These are phyloP conservation scores for Entomortierella chlamydospora DNA, from an alignment of 192 early-diverging fungal genomes.

Conservation along the genomic window DNA sequence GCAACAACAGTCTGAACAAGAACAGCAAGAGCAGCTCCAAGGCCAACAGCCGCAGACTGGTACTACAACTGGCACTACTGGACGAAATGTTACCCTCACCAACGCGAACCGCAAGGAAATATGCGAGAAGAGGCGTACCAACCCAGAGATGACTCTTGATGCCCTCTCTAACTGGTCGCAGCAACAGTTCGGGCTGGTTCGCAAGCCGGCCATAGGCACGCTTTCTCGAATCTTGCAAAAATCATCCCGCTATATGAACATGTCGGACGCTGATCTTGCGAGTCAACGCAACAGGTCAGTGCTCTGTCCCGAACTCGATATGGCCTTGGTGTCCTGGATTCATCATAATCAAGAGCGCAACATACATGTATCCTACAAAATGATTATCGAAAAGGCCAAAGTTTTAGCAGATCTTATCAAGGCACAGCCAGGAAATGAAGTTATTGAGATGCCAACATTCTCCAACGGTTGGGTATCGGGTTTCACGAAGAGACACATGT, in stretches of 20 bases:
- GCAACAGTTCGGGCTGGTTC: slow-evolving; percentile 11
- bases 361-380: slow-evolving; percentile 41
- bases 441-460: slow-evolving; percentile 15
- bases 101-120: slow-evolving; percentile 38
- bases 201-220: slow-evolving; percentile 42
- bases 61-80: background rate
- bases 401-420: slow-evolving; percentile 27
- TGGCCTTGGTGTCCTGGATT: slow-evolving; percentile 29
- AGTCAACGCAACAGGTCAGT: slow-evolving; percentile 34
- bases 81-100: slow-evolving; percentile 42
- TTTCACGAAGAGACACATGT: slow-evolving; percentile 41
- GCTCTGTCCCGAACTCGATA: slow-evolving; percentile 33
- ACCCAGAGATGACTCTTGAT: slow-evolving; percentile 39
- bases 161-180: slow-evolving; percentile 31
- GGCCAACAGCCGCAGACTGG: background rate
- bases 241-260: slow-evolving; percentile 19
- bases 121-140: slow-evolving; percentile 20
- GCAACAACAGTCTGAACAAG: background rate
- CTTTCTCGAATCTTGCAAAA: slow-evolving; percentile 41
- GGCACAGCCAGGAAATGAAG: slow-evolving; percentile 10
- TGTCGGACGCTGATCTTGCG: slow-evolving; percentile 22
- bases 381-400: slow-evolving; percentile 43
- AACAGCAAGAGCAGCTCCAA: background rate
- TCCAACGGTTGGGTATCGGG: slow-evolving; percentile 53
- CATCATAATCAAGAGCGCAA: slow-evolving; percentile 28